Conservation (phyloP, 257 asterid species). For the Plantago major region DNA sequence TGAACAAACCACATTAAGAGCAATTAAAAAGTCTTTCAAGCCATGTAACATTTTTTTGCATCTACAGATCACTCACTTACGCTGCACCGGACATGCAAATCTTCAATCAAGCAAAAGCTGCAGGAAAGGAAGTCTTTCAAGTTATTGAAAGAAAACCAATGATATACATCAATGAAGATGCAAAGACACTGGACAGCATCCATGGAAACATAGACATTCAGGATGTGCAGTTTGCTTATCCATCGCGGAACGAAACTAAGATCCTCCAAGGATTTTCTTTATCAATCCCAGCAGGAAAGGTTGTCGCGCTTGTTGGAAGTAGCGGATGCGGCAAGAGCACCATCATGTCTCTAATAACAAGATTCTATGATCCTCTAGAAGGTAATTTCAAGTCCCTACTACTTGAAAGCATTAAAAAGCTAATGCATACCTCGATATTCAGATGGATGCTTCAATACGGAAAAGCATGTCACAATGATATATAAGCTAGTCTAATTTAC, state of each 20-base stretch:
- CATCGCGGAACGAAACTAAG: constrained; percentile 51
- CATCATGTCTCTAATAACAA: constrained; percentile 58
- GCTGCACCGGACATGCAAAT: constrained; percentile 89
- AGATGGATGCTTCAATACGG: no score
- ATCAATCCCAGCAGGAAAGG: constrained; percentile 78
- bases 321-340: constrained; percentile 92
- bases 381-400: constrained; percentile 26
- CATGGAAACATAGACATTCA: constrained; percentile 50
- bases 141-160: constrained; percentile 61
- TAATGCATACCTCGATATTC: not conserved
- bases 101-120: constrained; percentile 88
- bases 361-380: constrained; percentile 66
- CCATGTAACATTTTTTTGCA: constrained; percentile 1
- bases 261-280: constrained; percentile 70
- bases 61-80: constrained; percentile 69
- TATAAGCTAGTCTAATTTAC: no score
- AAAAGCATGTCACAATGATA: no score
- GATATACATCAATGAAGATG: constrained; percentile 37
- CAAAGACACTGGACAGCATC: constrained; percentile 38
- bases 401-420: constrained; percentile 3
- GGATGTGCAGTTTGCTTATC: constrained; percentile 64
- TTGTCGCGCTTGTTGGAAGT: constrained; percentile 66
- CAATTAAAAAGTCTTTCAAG: not conserved
- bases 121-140: constrained; percentile 70
- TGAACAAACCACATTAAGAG: not conserved